Conservation (phyloP, 208 protist species). For the Acanthamoeba pearcei region DNA sequence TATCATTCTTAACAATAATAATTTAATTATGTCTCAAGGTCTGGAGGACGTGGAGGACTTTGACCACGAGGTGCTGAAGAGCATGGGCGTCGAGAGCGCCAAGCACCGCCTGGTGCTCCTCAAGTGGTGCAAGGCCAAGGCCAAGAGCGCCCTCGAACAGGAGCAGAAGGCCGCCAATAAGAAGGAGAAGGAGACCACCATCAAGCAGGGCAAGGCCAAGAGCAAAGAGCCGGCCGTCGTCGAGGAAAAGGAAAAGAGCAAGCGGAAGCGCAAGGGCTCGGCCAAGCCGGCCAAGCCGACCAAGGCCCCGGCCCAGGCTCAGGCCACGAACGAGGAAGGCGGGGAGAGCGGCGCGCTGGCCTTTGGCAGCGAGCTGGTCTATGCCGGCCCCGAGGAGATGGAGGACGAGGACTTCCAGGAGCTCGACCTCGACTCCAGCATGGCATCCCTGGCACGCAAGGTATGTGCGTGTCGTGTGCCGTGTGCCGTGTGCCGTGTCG, state of each 20-base stretch:
- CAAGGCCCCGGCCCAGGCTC: neutral
- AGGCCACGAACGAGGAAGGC: neutral
- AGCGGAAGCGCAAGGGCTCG: neutral
- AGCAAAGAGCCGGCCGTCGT: neutral
- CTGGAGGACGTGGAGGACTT: conserved; percentile 21
- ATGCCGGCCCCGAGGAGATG: neutral
- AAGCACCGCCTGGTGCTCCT: conserved; percentile 15
- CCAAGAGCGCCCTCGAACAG: neutral
- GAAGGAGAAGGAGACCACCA: neutral
- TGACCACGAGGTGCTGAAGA: conserved; percentile 54
- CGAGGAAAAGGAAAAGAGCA: neutral
- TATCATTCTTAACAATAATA: no score
- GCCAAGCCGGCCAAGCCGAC: neutral
- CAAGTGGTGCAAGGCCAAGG: conserved; percentile 13
- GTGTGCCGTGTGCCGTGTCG: no score
- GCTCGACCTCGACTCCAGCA: conserved; percentile 39
- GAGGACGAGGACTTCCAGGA: neutral
- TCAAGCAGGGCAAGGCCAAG: neutral
- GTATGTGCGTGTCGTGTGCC: neutral
- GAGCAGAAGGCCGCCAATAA: neutral
- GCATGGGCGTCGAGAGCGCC: conserved; percentile 29
- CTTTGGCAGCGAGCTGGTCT: conserved; percentile 21
- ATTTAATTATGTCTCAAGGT: neutral
- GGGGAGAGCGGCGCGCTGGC: neutral
- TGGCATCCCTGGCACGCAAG: conserved; percentile 7